Percentiles rank a stretch among this genome's conserved stretches.
phyloP scores from a whole-genome alignment of 2,329 filamentous ascomycete species.

The Botrytis hyacinthi region DNA sequence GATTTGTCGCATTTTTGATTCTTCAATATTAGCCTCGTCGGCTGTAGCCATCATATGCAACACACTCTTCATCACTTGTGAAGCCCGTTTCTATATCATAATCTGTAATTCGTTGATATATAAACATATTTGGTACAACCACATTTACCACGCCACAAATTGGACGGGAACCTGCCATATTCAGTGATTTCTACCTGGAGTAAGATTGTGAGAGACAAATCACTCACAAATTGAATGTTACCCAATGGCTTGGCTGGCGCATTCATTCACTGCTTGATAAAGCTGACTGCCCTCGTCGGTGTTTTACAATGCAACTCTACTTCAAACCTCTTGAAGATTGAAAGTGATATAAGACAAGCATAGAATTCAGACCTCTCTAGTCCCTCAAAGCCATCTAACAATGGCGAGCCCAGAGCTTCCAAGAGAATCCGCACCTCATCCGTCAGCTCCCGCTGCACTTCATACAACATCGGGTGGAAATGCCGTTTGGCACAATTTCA shows the following conservation, averaged over 20 bases:
- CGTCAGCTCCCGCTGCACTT: conserved; percentile 12
- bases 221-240: background rate
- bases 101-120: conserved; percentile 13
- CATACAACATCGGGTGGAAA: conserved; percentile 60
- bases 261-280: conserved; percentile 14
- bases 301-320: background rate
- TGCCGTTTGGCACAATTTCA: conserved; percentile 71
- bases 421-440: conserved; percentile 8
- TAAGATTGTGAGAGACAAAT: background rate
- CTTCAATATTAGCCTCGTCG: conserved; percentile 7
- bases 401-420: background rate
- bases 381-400: background rate
- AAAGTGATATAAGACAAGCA: conserved; percentile 8
- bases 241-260: background rate
- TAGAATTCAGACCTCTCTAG: background rate
- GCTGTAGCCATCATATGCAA: background rate
- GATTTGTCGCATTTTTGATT: background rate
- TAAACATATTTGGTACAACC: background rate
- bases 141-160: background rate
- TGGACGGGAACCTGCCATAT: background rate
- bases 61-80: background rate
- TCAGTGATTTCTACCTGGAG: background rate
- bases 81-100: background rate
- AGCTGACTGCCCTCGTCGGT: conserved; percentile 2
- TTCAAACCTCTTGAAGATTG: background rate